Percentiles rank a stretch among this genome's conserved stretches.
Conservation (phyloP, 192 early-diverging fungal genomes). For the Backusella australiensis region DNA sequence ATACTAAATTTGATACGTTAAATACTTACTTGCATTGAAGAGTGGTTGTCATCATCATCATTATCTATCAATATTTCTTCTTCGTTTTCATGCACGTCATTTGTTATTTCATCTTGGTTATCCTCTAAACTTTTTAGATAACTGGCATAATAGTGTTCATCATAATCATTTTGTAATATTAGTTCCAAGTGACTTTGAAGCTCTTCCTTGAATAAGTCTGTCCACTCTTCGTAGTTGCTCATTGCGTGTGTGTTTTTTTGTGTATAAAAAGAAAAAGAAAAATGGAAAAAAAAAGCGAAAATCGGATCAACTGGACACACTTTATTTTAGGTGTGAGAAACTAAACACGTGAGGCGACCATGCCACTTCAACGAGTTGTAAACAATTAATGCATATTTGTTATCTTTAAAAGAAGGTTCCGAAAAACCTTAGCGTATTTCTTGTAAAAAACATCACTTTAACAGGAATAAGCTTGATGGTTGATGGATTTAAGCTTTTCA, state of each 20-base stretch:
- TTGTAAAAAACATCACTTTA: background rate
- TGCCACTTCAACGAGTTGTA: background rate
- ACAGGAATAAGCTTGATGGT: background rate
- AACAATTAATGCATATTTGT: background rate
- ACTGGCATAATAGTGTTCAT: background rate
- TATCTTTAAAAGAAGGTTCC: background rate
- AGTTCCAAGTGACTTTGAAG: background rate
- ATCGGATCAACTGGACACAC: background rate
- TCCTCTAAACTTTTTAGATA: background rate
- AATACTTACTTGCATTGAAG: background rate
- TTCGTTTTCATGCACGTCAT: background rate
- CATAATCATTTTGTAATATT: background rate
- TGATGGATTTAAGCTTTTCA: background rate
- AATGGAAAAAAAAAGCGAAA: background rate
- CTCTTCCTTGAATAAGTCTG: background rate
- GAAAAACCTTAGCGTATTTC: background rate
- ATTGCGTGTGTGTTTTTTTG: background rate
- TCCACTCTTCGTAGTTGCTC: background rate
- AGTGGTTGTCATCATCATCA: background rate
- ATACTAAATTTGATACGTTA: background rate
- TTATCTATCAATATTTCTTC: background rate
- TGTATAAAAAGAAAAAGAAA: background rate
- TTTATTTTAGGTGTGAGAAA: background rate
- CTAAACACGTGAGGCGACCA: background rate
- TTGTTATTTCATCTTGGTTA: background rate